Conservation (phyloP, 2,329 filamentous ascomycete species). For the Grosmannia penicillata region DNA sequence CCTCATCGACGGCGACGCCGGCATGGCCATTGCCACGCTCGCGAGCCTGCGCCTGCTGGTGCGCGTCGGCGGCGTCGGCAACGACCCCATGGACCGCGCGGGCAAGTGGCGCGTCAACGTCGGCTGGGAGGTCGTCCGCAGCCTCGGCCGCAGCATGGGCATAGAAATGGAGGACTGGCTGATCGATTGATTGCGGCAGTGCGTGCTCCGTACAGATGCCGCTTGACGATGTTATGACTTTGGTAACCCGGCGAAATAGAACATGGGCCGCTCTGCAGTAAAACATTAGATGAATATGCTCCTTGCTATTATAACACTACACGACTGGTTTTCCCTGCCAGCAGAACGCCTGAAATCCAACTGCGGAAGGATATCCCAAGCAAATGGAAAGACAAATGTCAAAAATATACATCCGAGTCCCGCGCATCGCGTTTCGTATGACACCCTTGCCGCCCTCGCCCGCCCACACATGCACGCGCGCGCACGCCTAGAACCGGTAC, state of each 20-base stretch:
- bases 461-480: not conserved
- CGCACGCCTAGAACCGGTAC: slow-evolving; percentile 27
- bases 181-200: slow-evolving; percentile 39
- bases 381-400: not conserved
- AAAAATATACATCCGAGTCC: no score
- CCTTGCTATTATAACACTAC: no score
- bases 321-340: not conserved
- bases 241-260: no score
- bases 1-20: slow-evolving; percentile 38
- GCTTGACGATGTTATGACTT: no score
- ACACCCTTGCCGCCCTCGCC: not conserved
- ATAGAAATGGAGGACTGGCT: slow-evolving; percentile 71
- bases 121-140: slow-evolving; percentile 61
- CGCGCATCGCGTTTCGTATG: no score
- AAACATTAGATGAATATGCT: no score
- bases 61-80: slow-evolving; percentile 39
- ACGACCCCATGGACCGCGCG: slow-evolving; percentile 52
- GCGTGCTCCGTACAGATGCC: no score
- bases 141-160: slow-evolving; percentile 56
- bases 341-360: no score
- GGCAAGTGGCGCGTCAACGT: slow-evolving; percentile 68
- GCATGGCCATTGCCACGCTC: slow-evolving; percentile 56
- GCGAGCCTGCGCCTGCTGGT: slow-evolving; percentile 55
- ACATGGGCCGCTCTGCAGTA: no score
- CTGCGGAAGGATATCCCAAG: no score